Conservation (phyloP, 352 stramenopile genomes). For the Globisporangium iwayamae region DNA sequence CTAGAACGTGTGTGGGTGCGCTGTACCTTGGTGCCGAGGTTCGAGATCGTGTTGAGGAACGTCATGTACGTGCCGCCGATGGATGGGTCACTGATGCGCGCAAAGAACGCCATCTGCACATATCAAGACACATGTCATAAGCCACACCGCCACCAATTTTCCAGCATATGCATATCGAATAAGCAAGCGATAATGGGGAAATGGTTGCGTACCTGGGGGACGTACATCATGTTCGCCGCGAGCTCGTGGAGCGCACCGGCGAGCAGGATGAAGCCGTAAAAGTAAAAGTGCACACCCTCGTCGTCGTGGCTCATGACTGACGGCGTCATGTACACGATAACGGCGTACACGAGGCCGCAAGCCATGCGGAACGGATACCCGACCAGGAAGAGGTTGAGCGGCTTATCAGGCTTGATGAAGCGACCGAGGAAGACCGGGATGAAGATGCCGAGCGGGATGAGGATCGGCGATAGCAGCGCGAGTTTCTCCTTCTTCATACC, state of each 20-base stretch:
- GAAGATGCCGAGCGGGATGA: conserved; percentile 87
- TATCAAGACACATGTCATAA: background rate
- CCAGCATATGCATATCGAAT: background rate
- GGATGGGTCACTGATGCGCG: conserved; percentile 94
- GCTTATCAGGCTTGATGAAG: conserved; percentile 65
- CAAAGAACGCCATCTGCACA: conserved; percentile 98
- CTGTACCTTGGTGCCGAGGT: conserved; percentile 92
- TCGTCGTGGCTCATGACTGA: conserved; percentile 75
- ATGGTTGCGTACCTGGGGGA: conserved; percentile 49
- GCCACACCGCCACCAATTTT: background rate
- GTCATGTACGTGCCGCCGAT: conserved; percentile 99
- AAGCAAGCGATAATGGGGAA: background rate
- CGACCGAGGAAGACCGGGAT: conserved; percentile 79
- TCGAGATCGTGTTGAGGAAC: conserved; percentile 98
- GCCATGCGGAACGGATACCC: conserved; percentile 86
- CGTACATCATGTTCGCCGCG: conserved; percentile 90
- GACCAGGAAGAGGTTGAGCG: conserved; percentile 71
- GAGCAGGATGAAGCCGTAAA: conserved; percentile 74
- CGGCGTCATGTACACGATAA: conserved; percentile 78
- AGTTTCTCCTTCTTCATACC: conserved; percentile 92
- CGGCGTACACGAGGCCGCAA: conserved; percentile 80
- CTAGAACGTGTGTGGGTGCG: background rate
- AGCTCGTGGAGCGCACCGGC: conserved; percentile 79
- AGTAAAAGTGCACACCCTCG: conserved; percentile 71
- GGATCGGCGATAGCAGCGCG: conserved; percentile 80